Evolutionary conservation across 1,139 yeast species (phyloP).

Genomic region (Yarrowia galli): DNA sequence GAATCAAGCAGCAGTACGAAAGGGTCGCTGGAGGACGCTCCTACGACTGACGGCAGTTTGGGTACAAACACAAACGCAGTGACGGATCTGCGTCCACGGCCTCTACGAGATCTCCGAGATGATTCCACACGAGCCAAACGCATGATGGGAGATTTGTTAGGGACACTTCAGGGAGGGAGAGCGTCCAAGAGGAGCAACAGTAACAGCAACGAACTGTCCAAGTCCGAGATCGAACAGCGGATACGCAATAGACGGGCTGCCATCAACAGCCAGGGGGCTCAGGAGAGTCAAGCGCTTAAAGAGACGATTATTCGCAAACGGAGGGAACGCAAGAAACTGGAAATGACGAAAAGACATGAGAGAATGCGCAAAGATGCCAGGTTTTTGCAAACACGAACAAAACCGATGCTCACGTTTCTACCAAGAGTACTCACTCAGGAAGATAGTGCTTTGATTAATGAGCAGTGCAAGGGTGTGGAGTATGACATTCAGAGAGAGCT

Average conservation of each 20-base stretch:
- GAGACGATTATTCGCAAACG: conserved; percentile 3
- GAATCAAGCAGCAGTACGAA: neutral
- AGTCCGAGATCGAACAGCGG: conserved; percentile 13
- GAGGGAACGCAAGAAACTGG: neutral
- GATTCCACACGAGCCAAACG: conserved; percentile 10
- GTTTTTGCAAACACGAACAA: neutral
- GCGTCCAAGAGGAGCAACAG: no score
- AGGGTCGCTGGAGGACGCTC: no score
- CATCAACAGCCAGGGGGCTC: neutral
- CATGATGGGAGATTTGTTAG: conserved; percentile 8
- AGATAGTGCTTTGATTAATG: neutral
- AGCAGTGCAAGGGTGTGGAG: conserved; percentile 10
- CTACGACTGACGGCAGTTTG: no score
- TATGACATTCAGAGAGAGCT: conserved; percentile 7
- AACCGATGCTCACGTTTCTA: conserved; percentile 6
- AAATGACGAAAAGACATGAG: conserved; percentile 16
- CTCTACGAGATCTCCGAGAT: conserved; percentile 7
- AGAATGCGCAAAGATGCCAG: conserved; percentile 8
- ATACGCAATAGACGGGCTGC: neutral
- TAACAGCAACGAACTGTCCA: neutral
- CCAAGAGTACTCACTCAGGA: neutral
- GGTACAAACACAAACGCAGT: neutral
- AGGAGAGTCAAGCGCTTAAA: neutral
- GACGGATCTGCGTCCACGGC: conserved; percentile 1
- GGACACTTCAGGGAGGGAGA: conserved; percentile 17